Percentiles rank a stretch among this genome's conserved stretches.
phyloP scores from a whole-genome alignment of 352 stramenopile genomes.

The Albugo candida region DNA sequence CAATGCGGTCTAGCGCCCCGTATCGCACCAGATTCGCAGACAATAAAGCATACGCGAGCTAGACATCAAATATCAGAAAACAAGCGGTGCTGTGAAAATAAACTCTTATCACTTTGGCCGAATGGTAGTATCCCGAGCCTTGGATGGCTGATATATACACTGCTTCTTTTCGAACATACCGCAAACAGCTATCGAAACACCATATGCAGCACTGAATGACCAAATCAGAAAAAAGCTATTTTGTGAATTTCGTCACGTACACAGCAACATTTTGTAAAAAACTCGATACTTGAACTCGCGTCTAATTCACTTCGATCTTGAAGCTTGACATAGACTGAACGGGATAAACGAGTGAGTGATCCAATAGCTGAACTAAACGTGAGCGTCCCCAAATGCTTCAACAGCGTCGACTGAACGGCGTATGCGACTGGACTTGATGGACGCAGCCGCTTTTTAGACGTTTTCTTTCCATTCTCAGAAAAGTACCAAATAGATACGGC shows the following conservation, averaged over 20 bases:
- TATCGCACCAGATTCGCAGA: slow-evolving; percentile 51
- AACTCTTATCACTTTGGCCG: slow-evolving; percentile 26
- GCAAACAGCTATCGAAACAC: slow-evolving; percentile 67
- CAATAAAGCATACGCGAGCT: slow-evolving; percentile 46
- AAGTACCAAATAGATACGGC: slow-evolving; percentile 69
- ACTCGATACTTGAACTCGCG: slow-evolving; percentile 22
- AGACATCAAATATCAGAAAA: too few species aligned
- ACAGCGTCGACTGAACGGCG: slow-evolving; percentile 30
- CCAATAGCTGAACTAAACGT: slow-evolving; percentile 39
- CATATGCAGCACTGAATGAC: slow-evolving; percentile 47
- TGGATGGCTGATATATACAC: slow-evolving; percentile 66
- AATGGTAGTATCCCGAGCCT: slow-evolving; percentile 59
- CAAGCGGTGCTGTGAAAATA: too few species aligned
- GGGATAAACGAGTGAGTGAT: slow-evolving; percentile 36
- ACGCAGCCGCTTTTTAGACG: slow-evolving; percentile 27
- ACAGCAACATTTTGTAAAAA: slow-evolving; percentile 45
- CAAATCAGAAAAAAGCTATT: too few species aligned
- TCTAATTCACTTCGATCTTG: slow-evolving; percentile 70
- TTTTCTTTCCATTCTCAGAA: slow-evolving; percentile 32
- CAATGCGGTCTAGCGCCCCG: slow-evolving; percentile 43
- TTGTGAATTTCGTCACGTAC: slow-evolving; percentile 16
- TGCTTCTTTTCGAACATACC: slow-evolving; percentile 71
- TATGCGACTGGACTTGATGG: slow-evolving; percentile 33
- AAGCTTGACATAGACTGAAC: slow-evolving; percentile 61
- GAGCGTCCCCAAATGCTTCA: slow-evolving; percentile 53